These are phyloP conservation scores for Globisporangium sylvaticum DNA, from an alignment of 352 stramenopile genomes.

Conservation along the genomic window DNA sequence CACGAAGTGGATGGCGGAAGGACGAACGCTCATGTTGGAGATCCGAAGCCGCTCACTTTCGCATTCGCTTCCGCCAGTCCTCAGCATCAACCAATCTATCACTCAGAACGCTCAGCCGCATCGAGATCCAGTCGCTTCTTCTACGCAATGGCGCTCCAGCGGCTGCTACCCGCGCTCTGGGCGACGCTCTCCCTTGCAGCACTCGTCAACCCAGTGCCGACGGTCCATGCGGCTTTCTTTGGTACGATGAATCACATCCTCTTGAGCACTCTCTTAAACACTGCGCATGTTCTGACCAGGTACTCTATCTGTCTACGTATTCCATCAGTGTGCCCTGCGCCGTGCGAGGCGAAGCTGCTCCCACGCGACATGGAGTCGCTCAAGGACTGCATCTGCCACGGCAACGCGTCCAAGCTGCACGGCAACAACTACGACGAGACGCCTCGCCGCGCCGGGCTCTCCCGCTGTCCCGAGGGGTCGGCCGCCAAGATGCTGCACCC, in stretches of 20 bases:
- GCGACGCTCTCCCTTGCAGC: constrained; percentile 16
- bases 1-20: neutral
- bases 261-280: neutral
- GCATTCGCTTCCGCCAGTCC: constrained; percentile 14
- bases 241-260: constrained; percentile 1
- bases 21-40: neutral
- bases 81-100: neutral
- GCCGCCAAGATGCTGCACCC: constrained; percentile 28
- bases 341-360: constrained; percentile 73
- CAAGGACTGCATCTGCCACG: constrained; percentile 65
- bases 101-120: neutral
- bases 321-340: constrained; percentile 44
- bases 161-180: constrained; percentile 11
- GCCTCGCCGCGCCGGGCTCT: neutral
- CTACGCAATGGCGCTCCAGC: constrained; percentile 17
- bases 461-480: constrained; percentile 34
- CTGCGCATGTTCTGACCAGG: too few species aligned
- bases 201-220: constrained; percentile 11
- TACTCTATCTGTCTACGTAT: neutral
- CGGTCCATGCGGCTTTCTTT: constrained; percentile 36
- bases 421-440: constrained; percentile 14
- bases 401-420: constrained; percentile 3
- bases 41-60: constrained; percentile 14
- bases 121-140: neutral
- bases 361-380: constrained; percentile 78